Conservation (phyloP, 2,329 filamentous ascomycete species). For the Fusarium ramigenum region DNA sequence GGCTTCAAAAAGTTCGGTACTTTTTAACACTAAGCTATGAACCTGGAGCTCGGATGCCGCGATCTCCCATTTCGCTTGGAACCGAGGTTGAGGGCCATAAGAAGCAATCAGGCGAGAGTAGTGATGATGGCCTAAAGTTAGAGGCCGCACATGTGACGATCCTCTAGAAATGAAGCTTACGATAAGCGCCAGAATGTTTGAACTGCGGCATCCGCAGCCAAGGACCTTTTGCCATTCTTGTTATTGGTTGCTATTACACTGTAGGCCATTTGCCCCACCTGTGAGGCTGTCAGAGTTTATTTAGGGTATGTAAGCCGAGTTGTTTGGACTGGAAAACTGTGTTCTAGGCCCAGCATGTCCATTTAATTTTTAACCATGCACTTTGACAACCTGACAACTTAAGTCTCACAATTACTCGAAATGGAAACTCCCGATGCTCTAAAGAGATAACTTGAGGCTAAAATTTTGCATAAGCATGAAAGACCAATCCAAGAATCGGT, state of each 20-base stretch:
- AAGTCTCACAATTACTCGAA: background rate
- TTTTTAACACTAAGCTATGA: background rate
- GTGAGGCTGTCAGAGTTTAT: accelerated
- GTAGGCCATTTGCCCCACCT: accelerated
- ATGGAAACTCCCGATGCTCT: background rate
- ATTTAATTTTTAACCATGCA: too few relatives aligned
- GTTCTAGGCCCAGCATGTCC: background rate
- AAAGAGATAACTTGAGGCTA: background rate
- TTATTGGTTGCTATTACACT: accelerated
- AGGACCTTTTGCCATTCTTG: background rate
- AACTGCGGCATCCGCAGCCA: background rate
- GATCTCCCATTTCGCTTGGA: too few relatives aligned
- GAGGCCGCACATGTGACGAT: background rate
- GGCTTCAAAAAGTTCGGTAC: background rate
- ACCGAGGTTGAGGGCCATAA: background rate
- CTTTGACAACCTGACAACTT: background rate
- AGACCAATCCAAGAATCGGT: background rate
- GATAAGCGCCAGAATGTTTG: background rate
- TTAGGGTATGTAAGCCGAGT: background rate
- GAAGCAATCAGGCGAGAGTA: background rate
- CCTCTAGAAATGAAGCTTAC: background rate
- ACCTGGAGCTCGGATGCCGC: background rate
- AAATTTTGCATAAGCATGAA: too few relatives aligned
- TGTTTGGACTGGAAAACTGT: background rate
- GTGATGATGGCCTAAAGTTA: background rate